Conservation (phyloP, 768 basidiomycete species). For the Boletus insuetus region DNA sequence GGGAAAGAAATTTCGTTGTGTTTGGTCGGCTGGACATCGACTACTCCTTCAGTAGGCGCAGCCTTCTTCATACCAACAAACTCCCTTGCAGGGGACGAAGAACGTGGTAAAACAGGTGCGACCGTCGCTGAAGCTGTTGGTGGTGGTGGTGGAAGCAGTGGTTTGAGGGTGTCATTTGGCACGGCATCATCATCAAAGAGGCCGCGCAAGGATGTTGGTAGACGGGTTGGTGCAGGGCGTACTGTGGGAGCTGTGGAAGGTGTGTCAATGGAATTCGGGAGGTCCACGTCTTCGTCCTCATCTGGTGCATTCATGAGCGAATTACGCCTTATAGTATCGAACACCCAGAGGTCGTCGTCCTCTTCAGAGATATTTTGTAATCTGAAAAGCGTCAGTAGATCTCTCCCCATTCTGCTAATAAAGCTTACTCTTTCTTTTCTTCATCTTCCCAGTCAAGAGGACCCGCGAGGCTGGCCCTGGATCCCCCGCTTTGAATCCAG, state of each 20-base stretch:
- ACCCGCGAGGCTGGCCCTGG: constrained; percentile 73
- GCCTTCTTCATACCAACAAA: constrained; percentile 32
- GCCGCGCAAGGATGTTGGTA: constrained; percentile 76
- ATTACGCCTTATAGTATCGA: constrained; percentile 62
- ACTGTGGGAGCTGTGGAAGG: constrained; percentile 42
- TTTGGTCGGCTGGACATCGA: constrained; percentile 43
- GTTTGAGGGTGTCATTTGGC: constrained; percentile 42
- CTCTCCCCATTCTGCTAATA: neutral
- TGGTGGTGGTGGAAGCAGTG: constrained; percentile 33
- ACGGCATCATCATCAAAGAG: constrained; percentile 68
- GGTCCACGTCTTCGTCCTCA: constrained; percentile 25
- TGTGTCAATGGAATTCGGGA: constrained; percentile 13
- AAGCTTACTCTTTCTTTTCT: constrained; percentile 51
- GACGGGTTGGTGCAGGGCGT: constrained; percentile 46
- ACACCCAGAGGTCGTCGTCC: constrained; percentile 63
- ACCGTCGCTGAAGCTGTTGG: constrained; percentile 27
- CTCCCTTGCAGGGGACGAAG: constrained; percentile 39
- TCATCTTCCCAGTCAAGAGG: constrained; percentile 72
- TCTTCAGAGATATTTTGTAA: constrained; percentile 22
- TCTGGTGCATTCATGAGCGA: constrained; percentile 25
- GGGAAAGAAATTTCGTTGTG: constrained; percentile 56
- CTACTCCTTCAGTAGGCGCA: constrained; percentile 30
- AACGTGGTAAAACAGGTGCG: constrained; percentile 25
- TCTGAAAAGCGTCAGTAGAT: constrained; percentile 10
- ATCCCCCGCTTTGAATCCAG: constrained; percentile 65